Base-by-base conservation (phyloP, 768 basidiomycete species). In the Nidularia sp. region DNA sequence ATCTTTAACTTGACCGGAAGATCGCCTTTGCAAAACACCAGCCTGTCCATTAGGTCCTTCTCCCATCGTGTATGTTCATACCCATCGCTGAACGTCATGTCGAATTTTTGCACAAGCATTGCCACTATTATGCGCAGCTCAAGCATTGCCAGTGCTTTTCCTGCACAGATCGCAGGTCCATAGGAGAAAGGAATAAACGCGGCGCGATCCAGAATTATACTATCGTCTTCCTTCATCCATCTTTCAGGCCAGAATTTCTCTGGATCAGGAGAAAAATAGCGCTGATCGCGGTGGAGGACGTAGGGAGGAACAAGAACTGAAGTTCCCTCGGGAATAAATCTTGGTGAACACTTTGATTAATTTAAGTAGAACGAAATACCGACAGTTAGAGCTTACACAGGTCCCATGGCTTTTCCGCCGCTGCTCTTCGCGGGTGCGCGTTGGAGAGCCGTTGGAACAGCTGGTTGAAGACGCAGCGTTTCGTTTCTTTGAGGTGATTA, bases 241-340 rank as follows among this genome's bases (percentile, higher is more conserved):
- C 47, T 31, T 31, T 48, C 47, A 4, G 47, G 47, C 62, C 68
- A 68, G 62, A 75, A 77, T 34, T 55, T 51, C 12, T 75, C 67
- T 12, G 47, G 47, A 35, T 35, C 13, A 34, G 66, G 76, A 33
- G 66, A 73, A 58, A 79, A 80, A 57, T 78, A 74, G 34, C 66
- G 70, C 1, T 72, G 65, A 56, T 78, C 72, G 13, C 71, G 73
- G 43, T 79, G 77, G 10, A 78, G 53, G 32, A 62, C 60, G 55
- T 73, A 78, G 34, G 70, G 66, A 8, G 76, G 73, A 33, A 76
- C 63, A 53, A 64, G 64, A 6, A 76, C 61, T 3, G 66, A 53
- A 7, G 74, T 78, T 13, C 74, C 73, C 54, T 74, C 73, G 18
- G 71, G 70, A 34, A 79, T 64, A 49, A 66, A 72, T 52, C 77